Evolutionary conservation across 768 basidiomycete genomes (phyloP).

Genomic region (Thelephora ganbajun): DNA sequence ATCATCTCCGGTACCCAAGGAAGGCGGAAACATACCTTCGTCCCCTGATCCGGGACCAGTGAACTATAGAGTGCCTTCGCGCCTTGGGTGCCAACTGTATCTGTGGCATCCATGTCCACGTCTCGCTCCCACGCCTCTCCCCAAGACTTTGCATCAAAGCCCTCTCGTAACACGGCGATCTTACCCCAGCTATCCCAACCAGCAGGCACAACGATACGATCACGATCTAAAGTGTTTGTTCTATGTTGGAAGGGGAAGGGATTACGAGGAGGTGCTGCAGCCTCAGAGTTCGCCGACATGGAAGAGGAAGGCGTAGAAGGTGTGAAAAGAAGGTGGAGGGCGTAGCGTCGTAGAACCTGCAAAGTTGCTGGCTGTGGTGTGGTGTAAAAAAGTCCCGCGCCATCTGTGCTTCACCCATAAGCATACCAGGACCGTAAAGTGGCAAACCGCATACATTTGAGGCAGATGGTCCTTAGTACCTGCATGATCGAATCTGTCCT

Average conservation of each 20-base stretch:
- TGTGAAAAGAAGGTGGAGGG: conserved; percentile 68
- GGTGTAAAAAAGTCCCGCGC: conserved; percentile 85
- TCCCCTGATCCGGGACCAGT: conserved; percentile 65
- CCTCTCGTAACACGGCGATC: conserved; percentile 78
- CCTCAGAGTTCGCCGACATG: conserved; percentile 19
- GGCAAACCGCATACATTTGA: conserved; percentile 59
- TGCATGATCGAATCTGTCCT: conserved; percentile 92
- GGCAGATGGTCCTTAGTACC: conserved; percentile 79
- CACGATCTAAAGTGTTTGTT: conserved; percentile 87
- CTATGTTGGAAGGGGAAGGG: conserved; percentile 79
- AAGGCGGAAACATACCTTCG: conserved; percentile 36
- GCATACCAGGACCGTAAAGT: not conserved
- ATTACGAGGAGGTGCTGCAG: conserved; percentile 44
- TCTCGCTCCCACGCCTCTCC: conserved; percentile 73
- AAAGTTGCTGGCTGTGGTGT: conserved; percentile 69
- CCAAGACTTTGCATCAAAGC: conserved; percentile 75
- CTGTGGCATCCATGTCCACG: conserved; percentile 25
- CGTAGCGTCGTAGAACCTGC: conserved; percentile 66
- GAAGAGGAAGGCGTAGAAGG: conserved; percentile 46
- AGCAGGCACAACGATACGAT: conserved; percentile 81
- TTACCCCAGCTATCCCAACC: conserved; percentile 99
- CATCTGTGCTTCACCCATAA: conserved; percentile 37
- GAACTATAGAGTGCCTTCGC: conserved; percentile 54
- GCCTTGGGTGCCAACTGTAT: conserved; percentile 30
- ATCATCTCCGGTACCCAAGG: too few species aligned